phyloP scores from a whole-genome alignment of 148 eudicot species.

The Agrostemma githago region DNA sequence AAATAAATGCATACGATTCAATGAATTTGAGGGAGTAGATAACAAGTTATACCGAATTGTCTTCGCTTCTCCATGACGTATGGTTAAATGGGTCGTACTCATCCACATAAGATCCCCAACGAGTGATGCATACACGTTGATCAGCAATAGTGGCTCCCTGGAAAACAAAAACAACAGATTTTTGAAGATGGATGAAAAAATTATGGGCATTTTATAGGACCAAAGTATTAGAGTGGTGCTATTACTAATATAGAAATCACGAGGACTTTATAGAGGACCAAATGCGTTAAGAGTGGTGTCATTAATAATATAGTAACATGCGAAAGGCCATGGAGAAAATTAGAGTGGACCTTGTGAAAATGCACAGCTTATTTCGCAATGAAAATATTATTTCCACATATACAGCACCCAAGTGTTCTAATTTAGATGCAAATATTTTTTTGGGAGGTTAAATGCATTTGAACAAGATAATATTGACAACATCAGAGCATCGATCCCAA shows the following conservation, averaged over 20 bases:
- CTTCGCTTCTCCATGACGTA: slow-evolving; percentile 51
- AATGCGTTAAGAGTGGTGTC: too few relatives aligned
- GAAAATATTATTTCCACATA: too few relatives aligned
- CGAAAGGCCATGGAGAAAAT: too few relatives aligned
- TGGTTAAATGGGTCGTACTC: slow-evolving; percentile 59
- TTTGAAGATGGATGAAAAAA: neutral
- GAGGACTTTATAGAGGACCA: too few relatives aligned
- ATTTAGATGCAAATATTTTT: too few relatives aligned
- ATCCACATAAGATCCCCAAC: slow-evolving; percentile 68
- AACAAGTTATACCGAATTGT: slow-evolving; percentile 40
- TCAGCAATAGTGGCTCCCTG: slow-evolving; percentile 82
- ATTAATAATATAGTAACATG: neutral
- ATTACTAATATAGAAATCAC: neutral
- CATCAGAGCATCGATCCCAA: too few relatives aligned
- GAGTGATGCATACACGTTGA: slow-evolving; percentile 71
- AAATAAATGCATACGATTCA: neutral
- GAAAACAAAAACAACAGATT: slow-evolving; percentile 2
- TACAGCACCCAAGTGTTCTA: too few relatives aligned
- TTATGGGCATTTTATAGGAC: neutral
- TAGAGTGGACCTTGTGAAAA: too few relatives aligned
- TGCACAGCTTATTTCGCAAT: too few relatives aligned
- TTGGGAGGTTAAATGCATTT: too few relatives aligned
- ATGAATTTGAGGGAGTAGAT: neutral
- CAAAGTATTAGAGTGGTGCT: neutral
- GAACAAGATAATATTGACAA: too few relatives aligned